Conservation (phyloP, 1,284 basidiomycete genomes). For the Cutaneotrichosporon arboriforme region DNA sequence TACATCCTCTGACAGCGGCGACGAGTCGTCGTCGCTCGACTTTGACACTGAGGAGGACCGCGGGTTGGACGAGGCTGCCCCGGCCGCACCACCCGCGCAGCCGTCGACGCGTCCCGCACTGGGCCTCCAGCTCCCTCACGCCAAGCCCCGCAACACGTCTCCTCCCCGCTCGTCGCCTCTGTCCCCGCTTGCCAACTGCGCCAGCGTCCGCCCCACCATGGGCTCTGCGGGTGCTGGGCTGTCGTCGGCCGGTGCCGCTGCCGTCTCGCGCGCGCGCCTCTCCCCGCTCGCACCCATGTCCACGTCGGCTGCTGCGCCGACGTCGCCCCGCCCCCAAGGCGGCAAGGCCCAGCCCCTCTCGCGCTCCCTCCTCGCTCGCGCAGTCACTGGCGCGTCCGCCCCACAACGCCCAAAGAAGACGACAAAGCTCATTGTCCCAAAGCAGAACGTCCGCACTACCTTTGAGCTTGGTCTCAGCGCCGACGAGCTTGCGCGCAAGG, state of each 20-base stretch:
- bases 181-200: slow-evolving; percentile 3
- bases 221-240: background rate
- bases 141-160: background rate
- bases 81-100: background rate
- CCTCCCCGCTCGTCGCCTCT: slow-evolving; percentile 12
- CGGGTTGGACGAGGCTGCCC: slow-evolving; percentile 2
- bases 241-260: slow-evolving; percentile 4
- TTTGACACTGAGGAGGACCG: slow-evolving; percentile 7
- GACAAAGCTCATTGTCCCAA: slow-evolving; percentile 42
- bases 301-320: background rate
- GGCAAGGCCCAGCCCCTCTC: slow-evolving; percentile 40
- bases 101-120: background rate
- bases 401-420: slow-evolving; percentile 19
- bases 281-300: slow-evolving; percentile 1
- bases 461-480: slow-evolving; percentile 40
- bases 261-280: background rate
- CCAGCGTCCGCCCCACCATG: no score
- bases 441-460: slow-evolving; percentile 40
- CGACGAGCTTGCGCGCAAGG: slow-evolving; percentile 33
- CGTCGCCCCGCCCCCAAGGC: background rate
- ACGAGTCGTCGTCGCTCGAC: slow-evolving; percentile 5
- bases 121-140: background rate
- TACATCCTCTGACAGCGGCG: slow-evolving; percentile 5
- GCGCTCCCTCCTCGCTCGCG: slow-evolving; percentile 34
- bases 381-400: slow-evolving; percentile 8